Evolutionary conservation across 371 early-diverging fungal genomes (phyloP).

Genomic region (Mortierella sp.): DNA sequence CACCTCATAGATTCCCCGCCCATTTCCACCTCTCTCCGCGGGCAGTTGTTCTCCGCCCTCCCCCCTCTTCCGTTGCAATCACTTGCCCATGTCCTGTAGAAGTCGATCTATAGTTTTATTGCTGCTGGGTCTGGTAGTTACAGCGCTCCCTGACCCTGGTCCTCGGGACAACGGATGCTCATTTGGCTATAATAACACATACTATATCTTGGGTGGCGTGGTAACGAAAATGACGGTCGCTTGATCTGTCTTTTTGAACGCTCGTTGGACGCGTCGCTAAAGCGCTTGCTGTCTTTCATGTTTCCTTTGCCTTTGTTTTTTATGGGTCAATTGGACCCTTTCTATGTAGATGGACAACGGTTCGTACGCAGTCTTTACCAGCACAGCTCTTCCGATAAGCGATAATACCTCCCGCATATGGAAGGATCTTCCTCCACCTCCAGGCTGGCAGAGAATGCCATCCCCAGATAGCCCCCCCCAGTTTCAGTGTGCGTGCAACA

Average conservation of each 20-base stretch:
- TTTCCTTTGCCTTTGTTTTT: too few relatives aligned
- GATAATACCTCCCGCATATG: neutral
- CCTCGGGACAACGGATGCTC: conserved; percentile 1
- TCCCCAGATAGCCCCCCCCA: neutral
- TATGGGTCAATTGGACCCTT: too few relatives aligned
- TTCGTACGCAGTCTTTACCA: neutral
- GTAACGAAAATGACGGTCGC: neutral
- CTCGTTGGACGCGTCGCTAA: too few relatives aligned
- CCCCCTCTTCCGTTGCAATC: too few relatives aligned
- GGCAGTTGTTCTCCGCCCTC: too few relatives aligned
- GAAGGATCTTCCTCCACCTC: conserved; percentile 4
- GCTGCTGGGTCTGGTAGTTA: neutral
- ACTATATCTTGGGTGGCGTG: conserved; percentile 7
- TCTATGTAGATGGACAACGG: too few relatives aligned
- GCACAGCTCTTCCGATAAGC: neutral
- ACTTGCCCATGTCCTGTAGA: too few relatives aligned
- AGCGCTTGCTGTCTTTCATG: too few relatives aligned
- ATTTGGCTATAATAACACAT: conserved; percentile 10
- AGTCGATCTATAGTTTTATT: too few relatives aligned
- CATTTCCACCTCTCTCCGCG: too few relatives aligned
- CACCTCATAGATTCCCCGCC: too few relatives aligned
- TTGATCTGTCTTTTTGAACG: too few relatives aligned
- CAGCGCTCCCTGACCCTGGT: neutral
- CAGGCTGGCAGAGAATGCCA: neutral
- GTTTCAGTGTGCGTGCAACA: conserved; percentile 12